Percentiles rank a stretch among this genome's conserved stretches.
Evolutionary conservation across 2,329 filamentous ascomycete species (phyloP).

Genomic region (Colletotrichum gigasporum): DNA sequence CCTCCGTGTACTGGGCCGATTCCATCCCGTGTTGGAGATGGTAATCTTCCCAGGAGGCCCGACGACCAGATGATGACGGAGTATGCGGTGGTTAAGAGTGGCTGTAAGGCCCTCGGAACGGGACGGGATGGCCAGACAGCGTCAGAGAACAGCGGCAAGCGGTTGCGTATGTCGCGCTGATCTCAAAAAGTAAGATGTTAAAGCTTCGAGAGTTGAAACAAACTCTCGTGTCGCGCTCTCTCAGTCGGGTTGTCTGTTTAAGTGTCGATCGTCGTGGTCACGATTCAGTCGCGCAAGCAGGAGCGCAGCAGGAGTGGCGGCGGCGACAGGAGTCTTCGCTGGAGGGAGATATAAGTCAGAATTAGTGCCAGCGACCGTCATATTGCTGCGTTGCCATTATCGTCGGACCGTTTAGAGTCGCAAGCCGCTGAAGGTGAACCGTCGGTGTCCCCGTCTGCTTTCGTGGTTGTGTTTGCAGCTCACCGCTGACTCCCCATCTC

Average conservation of each 20-base stretch:
- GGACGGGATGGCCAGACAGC: not conserved
- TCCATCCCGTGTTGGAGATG: constrained; percentile 19
- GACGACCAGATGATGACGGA: not conserved
- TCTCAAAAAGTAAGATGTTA: constrained; percentile 18
- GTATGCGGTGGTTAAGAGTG: not conserved
- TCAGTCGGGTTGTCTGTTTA: constrained; percentile 7
- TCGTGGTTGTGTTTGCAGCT: constrained; percentile 2
- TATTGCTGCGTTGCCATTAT: constrained; percentile 23
- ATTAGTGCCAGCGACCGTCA: constrained; percentile 16
- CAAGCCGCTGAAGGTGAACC: not conserved
- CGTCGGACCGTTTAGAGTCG: constrained; percentile 23
- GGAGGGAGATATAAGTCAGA: constrained; percentile 1
- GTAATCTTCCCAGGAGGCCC: not conserved
- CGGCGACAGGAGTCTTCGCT: not conserved
- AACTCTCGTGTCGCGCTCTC: constrained; percentile 22
- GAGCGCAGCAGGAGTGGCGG: not conserved
- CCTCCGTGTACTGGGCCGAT: constrained; percentile 28
- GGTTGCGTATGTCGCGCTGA: constrained; percentile 21
- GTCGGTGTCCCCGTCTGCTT: constrained; percentile 18
- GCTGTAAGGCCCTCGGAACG: not conserved
- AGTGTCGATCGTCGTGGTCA: constrained; percentile 17
- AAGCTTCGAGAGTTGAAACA: constrained; percentile 21
- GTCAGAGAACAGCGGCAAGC: not conserved
- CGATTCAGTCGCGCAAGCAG: constrained; percentile 17
- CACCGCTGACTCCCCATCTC: constrained; percentile 18